A percentile compares a stretch with the other conserved stretches of the same genome.
Conservation (phyloP, 2,329 filamentous ascomycete species). For the Fusarium pseudograminearum region DNA sequence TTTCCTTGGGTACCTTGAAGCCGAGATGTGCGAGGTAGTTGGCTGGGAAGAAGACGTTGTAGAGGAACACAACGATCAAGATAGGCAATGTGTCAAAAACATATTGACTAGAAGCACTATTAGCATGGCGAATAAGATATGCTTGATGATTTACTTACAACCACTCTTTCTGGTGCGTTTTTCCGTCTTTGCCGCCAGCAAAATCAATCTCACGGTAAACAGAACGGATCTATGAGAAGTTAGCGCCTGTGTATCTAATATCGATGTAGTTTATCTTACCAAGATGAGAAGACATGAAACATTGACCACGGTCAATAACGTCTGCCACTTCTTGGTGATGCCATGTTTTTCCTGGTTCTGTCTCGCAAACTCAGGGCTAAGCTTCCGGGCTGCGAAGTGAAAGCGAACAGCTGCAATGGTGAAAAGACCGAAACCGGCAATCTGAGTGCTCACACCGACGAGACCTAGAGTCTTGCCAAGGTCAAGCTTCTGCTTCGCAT, state of each 20-base stretch:
- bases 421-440: slow-evolving; percentile 61
- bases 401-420: slow-evolving; percentile 59
- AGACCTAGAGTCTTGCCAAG: slow-evolving; percentile 37
- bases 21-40: slow-evolving; percentile 36
- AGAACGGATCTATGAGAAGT: slow-evolving; percentile 28
- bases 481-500: slow-evolving; percentile 48
- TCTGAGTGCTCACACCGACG: slow-evolving; percentile 52
- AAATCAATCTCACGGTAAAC: slow-evolving; percentile 42
- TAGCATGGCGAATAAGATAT: accelerated
- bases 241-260: accelerated
- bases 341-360: slow-evolving; percentile 32
- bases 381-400: slow-evolving; percentile 55
- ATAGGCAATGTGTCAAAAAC: slow-evolving; percentile 37
- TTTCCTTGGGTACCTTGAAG: slow-evolving; percentile 25
- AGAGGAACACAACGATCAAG: slow-evolving; percentile 34
- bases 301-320: slow-evolving; percentile 27
- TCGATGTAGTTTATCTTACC: background rate
- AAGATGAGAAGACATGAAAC: slow-evolving; percentile 38
- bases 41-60: slow-evolving; percentile 38
- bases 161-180: slow-evolving; percentile 39
- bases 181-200: slow-evolving; percentile 28
- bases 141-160: slow-evolving; percentile 18
- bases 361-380: slow-evolving; percentile 27
- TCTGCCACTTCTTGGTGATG: slow-evolving; percentile 30
- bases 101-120: slow-evolving; percentile 9